These are phyloP conservation scores for Rugosomyces carneus DNA, from an alignment of 1,284 basidiomycete species.

Conservation along the genomic window DNA sequence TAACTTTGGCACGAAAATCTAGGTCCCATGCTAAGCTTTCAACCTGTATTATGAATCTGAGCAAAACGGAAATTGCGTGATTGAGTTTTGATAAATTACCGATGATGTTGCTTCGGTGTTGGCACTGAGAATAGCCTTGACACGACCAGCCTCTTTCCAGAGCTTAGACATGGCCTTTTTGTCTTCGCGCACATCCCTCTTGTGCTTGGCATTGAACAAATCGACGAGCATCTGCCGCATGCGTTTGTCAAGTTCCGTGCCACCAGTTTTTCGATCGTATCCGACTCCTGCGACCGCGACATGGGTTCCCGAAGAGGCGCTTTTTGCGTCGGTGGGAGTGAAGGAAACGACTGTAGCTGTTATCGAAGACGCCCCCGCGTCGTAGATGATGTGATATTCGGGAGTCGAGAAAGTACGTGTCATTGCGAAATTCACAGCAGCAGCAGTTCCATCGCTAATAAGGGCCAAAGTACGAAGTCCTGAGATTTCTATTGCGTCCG, in stretches of 20 bases:
- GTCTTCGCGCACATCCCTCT: slow-evolving; percentile 64
- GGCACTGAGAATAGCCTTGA: slow-evolving; percentile 92
- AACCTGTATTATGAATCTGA: slow-evolving; percentile 38
- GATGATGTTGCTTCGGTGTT: slow-evolving; percentile 75
- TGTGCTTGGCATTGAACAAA: slow-evolving; percentile 68
- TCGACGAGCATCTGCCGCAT: slow-evolving; percentile 78
- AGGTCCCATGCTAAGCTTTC: slow-evolving; percentile 89
- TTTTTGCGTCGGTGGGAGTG: slow-evolving; percentile 55
- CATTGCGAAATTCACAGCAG: slow-evolving; percentile 96
- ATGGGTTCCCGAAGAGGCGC: slow-evolving; percentile 53
- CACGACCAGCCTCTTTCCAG: slow-evolving; percentile 87
- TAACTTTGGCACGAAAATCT: slow-evolving; percentile 80
- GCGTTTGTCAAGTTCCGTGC: slow-evolving; percentile 79
- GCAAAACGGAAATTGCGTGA: neutral
- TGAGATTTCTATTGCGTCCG: slow-evolving; percentile 88
- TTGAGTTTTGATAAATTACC: slow-evolving; percentile 39
- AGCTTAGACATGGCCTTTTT: slow-evolving; percentile 88
- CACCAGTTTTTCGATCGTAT: slow-evolving; percentile 75
- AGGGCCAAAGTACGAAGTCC: slow-evolving; percentile 82
- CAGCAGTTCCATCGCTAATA: slow-evolving; percentile 90
- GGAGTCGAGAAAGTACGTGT: slow-evolving; percentile 78
- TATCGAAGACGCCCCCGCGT: slow-evolving; percentile 86
- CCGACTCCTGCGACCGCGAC: slow-evolving; percentile 78
- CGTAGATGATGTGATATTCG: slow-evolving; percentile 91
- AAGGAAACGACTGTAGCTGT: slow-evolving; percentile 86